Evolutionary conservation across 495 filamentous ascomycete genomes (phyloP).

Genomic region (Pyrenopolyporus hunteri): DNA sequence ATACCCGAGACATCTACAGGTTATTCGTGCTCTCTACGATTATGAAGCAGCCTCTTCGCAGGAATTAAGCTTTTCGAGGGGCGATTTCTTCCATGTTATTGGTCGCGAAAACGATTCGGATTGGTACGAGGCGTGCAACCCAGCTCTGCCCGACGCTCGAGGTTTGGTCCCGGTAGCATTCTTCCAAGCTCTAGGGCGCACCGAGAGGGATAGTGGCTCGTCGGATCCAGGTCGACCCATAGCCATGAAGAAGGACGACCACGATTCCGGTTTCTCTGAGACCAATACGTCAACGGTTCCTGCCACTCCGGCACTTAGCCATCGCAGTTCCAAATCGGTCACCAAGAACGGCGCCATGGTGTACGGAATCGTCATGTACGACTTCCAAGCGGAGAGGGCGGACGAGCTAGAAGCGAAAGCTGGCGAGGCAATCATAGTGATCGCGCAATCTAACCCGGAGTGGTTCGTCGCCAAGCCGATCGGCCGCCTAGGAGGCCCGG

Average conservation of each 20-base stretch:
- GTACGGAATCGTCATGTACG: slow-evolving; percentile 95
- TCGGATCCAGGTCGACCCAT: slow-evolving; percentile 67
- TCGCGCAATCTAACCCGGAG: slow-evolving; percentile 98
- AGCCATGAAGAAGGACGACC: slow-evolving; percentile 55
- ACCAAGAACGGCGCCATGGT: slow-evolving; percentile 84
- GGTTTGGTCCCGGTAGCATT: slow-evolving; percentile 92
- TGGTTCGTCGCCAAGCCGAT: slow-evolving; percentile 99
- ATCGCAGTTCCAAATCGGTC: slow-evolving; percentile 58
- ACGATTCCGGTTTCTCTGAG: slow-evolving; percentile 46
- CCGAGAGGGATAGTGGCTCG: slow-evolving; percentile 82
- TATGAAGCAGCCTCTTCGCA: slow-evolving; percentile 77
- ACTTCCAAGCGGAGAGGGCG: slow-evolving; percentile 92
- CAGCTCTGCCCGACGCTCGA: slow-evolving; percentile 81
- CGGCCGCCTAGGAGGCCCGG: slow-evolving; percentile 89
- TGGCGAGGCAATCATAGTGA: slow-evolving; percentile 96
- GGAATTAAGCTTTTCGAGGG: slow-evolving; percentile 88
- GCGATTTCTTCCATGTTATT: slow-evolving; percentile 98
- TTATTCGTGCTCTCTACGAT: slow-evolving; percentile 95
- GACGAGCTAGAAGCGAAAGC: slow-evolving; percentile 95
- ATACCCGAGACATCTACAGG: slow-evolving; percentile 59
- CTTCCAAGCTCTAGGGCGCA: slow-evolving; percentile 91
- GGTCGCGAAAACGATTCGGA: slow-evolving; percentile 91
- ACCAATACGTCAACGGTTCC: slow-evolving; percentile 67
- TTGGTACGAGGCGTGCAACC: slow-evolving; percentile 99
- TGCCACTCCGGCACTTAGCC: slow-evolving; percentile 51